Evolutionary conservation across 805 yeast species (phyloP).

Genomic region (Yarrowia sp.): DNA sequence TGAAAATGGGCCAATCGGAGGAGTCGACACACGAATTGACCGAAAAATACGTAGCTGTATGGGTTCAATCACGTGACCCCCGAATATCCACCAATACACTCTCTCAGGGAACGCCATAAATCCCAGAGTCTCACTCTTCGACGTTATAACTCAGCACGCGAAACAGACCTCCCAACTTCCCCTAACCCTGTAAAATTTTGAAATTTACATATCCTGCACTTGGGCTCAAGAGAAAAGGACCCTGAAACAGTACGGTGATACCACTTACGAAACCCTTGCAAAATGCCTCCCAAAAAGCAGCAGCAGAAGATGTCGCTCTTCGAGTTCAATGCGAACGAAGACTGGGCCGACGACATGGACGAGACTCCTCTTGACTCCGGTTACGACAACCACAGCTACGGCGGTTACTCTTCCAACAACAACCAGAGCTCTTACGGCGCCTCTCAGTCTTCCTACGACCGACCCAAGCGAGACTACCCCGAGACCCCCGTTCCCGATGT

Average conservation of each 20-base stretch:
- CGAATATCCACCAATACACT: too few species aligned
- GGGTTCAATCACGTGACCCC: not conserved
- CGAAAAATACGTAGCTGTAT: not conserved
- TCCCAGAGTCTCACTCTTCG: too few species aligned
- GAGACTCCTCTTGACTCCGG: slow-evolving; percentile 31
- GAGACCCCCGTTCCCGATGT: slow-evolving; percentile 81
- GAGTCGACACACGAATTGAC: not conserved
- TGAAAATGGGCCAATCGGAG: not conserved
- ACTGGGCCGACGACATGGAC: slow-evolving; percentile 39
- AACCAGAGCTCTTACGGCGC: slow-evolving; percentile 48
- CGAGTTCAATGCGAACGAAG: slow-evolving; percentile 79
- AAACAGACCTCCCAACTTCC: slow-evolving; percentile 19
- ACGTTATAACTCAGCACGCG: too few species aligned
- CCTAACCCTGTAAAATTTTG: slow-evolving; percentile 35
- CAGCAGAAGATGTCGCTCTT: slow-evolving; percentile 82
- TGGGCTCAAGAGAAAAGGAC: not conserved
- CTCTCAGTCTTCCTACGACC: slow-evolving; percentile 15
- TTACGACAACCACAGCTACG: slow-evolving; percentile 43
- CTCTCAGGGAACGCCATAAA: too few species aligned
- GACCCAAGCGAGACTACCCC: slow-evolving; percentile 33
- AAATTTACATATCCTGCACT: slow-evolving; percentile 28
- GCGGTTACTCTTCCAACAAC: slow-evolving; percentile 26
- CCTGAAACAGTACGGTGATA: slow-evolving; percentile 20
- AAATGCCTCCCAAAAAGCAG: slow-evolving; percentile 68
- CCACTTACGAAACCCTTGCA: slow-evolving; percentile 41